Evolutionary conservation across 495 filamentous ascomycete species (phyloP).

Genomic region (Trichoderma orchidacearum): DNA sequence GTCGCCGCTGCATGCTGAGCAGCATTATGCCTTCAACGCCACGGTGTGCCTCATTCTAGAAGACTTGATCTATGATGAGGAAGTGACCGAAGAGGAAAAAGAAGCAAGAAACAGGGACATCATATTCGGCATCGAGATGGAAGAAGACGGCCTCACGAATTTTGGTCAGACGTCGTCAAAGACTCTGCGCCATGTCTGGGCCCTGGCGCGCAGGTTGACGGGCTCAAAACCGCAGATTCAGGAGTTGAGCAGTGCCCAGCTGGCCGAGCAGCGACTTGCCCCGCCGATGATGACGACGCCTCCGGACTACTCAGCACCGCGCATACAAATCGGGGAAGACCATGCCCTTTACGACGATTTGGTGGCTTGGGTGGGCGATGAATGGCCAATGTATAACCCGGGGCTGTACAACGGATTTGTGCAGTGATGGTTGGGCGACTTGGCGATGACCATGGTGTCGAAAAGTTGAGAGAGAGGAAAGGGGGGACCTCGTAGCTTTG

Average conservation of each 20-base stretch:
- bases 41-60: constrained; percentile 25
- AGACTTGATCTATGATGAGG: constrained; percentile 16
- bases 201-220: background rate
- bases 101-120: constrained; percentile 10
- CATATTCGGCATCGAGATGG: constrained; percentile 12
- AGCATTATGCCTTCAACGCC: constrained; percentile 31
- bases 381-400: background rate
- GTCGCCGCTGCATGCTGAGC: constrained; percentile 18
- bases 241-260: background rate
- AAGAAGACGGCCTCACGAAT: background rate
- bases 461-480: background rate
- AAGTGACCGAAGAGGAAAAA: constrained; percentile 2
- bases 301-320: background rate
- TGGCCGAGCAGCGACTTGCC: background rate
- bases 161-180: background rate
- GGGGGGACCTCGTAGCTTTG: no score
- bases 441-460: no score
- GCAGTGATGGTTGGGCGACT: background rate
- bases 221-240: background rate
- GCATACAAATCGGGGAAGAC: background rate
- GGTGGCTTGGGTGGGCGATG: constrained; percentile 2
- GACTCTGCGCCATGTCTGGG: background rate
- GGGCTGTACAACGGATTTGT: background rate
- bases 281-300: constrained; percentile 1
- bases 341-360: constrained; percentile 2